Evolutionary conservation across 768 basidiomycete genomes (phyloP), one percentile per base, ranked within the genome.

Genomic region (Termitomyces sp.): DNA sequence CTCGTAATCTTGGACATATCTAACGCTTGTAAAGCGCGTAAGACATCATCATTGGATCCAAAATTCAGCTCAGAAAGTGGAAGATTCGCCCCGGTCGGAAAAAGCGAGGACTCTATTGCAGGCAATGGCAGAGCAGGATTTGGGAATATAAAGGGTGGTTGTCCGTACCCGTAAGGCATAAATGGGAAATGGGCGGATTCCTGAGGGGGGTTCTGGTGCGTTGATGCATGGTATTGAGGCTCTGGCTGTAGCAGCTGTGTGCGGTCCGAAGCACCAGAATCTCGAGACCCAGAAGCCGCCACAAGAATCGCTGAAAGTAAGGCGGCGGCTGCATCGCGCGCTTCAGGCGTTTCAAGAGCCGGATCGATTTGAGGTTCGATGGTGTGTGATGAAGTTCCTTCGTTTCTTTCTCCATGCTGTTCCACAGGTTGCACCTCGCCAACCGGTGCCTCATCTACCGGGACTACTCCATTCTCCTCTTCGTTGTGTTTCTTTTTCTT

Each of bases 1-100:
- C 75, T 79, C 0, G 87, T 82, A 56, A 92, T 82, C 72, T 86
- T 89, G 52, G 86, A 78, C 56, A 88, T 76, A 63, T 92, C 90
- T 59, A 91, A 74, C 48, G 86, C 83, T 67, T 91, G 89, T 49
- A 92, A 71, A 12, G 83, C 84, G 34, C 85, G 88, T 44, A 91
- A 72, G 45, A 92, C 81, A 59, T 90, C 87, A 48, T 92, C 90
- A 64, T 83, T 88, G 26, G 87, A 87, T 13, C 78, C 77, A 55
- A 76, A 76, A 18, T 75, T 65, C 16, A 79, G 65, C 54, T 81
- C 77, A 42, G 75, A 69, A 52, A 71, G 71, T 12, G 72, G 53
- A 53, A 67, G 60, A 42, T 60, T 59, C 53, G 59, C 56, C 34
- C 63, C 64, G 47, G 69, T 62, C 5, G 67, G 65, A 53, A 68